phyloP scores from a whole-genome alignment of 1,284 basidiomycete genomes.

The Papiliotrema laurentii region DNA sequence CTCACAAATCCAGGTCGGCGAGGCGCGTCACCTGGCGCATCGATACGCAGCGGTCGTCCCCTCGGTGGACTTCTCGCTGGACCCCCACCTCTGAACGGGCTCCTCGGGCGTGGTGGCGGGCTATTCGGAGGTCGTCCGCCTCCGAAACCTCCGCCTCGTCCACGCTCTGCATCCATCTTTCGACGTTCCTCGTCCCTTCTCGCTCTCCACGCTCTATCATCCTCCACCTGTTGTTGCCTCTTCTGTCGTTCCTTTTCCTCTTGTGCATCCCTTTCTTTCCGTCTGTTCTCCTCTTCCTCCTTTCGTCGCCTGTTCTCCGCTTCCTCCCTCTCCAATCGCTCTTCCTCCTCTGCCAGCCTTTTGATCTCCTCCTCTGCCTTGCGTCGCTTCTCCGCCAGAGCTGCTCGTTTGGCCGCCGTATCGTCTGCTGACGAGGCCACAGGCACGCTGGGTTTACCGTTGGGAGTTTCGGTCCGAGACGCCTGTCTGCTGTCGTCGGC shows the following conservation, averaged over 20 bases:
- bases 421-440: not conserved
- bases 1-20: no score
- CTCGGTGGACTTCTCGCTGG: no score
- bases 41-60: not conserved
- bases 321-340: not conserved
- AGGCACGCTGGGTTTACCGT: not conserved
- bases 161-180: no score
- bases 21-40: no score
- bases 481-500: not conserved
- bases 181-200: no score
- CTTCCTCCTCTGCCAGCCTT: conserved; percentile 1
- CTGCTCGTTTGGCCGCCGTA: not conserved
- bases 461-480: not conserved
- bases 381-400: not conserved
- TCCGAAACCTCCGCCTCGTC: no score
- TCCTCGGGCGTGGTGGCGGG: no score
- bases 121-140: no score
- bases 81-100: no score
- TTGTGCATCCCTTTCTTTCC: not conserved
- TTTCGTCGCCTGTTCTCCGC: not conserved
- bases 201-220: not conserved
- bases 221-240: not conserved
- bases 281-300: not conserved
- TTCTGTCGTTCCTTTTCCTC: not conserved
- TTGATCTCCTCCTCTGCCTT: conserved; percentile 1